Percentiles rank a stretch among this genome's conserved stretches.
phyloP scores from a whole-genome alignment of 331 rosid genomes.

The Prunus yedoensis region DNA sequence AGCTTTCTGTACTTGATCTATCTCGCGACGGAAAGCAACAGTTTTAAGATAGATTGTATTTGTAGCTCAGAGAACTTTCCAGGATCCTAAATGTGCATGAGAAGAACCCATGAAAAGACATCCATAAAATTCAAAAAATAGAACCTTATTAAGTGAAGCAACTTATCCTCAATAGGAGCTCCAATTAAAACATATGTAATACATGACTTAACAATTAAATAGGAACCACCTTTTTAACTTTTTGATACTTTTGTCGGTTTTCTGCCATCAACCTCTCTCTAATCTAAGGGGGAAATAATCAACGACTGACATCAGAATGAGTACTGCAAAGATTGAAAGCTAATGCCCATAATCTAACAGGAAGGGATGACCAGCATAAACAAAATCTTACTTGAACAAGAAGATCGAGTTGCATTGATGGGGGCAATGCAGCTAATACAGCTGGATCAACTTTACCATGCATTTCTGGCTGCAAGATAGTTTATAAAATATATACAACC shows the following conservation, averaged over 20 bases:
- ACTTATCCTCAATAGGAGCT: constrained; percentile 1
- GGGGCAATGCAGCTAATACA: constrained; percentile 90
- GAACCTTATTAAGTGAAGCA: constrained; percentile 16
- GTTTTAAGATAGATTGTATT: constrained; percentile 95
- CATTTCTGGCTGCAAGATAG: constrained; percentile 71
- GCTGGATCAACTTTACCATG: constrained; percentile 77
- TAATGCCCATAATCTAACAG: constrained; percentile 6
- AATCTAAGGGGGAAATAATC: constrained; percentile 49
- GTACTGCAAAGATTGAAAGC: neutral
- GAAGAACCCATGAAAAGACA: constrained; percentile 35
- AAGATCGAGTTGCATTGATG: constrained; percentile 95
- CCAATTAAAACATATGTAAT: neutral
- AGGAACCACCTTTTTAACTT: constrained; percentile 79
- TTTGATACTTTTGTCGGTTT: constrained; percentile 93
- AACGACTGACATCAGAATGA: constrained; percentile 22
- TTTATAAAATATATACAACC: neutral
- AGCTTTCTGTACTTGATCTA: constrained; percentile 85
- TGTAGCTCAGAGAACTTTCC: constrained; percentile 91
- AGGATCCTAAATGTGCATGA: constrained; percentile 60
- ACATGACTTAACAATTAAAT: no score
- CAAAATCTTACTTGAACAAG: constrained; percentile 72
- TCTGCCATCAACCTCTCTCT: constrained; percentile 90
- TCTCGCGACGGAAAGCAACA: constrained; percentile 97
- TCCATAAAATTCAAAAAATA: constrained; percentile 12
- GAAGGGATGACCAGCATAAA: neutral